Percentiles rank a stretch among this genome's conserved stretches.
These are phyloP conservation scores for Dendrobium officinale DNA, from an alignment of 106 monocot species.

Conservation along the genomic window DNA sequence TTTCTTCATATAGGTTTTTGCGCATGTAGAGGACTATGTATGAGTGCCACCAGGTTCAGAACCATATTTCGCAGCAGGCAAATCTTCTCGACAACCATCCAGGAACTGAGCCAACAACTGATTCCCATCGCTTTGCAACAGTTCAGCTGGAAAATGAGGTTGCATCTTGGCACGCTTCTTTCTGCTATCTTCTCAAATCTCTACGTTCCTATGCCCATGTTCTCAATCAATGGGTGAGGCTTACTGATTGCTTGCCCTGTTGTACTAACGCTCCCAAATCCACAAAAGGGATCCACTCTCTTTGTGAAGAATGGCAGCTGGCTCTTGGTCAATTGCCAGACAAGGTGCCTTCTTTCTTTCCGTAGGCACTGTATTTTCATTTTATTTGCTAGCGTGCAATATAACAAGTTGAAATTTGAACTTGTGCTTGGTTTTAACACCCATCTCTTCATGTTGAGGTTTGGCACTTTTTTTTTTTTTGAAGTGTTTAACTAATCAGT, in stretches of 20 bases:
- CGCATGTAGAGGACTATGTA: constrained; percentile 92
- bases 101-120: constrained; percentile 62
- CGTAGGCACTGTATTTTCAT: neutral
- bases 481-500: neutral
- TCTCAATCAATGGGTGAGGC: constrained; percentile 76
- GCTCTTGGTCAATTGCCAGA: constrained; percentile 58
- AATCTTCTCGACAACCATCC: constrained; percentile 48
- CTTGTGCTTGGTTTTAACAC: neutral
- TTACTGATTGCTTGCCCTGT: constrained; percentile 75
- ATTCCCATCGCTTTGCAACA: constrained; percentile 53
- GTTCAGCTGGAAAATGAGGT: constrained; percentile 76
- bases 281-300: constrained; percentile 38
- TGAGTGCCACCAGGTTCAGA: constrained; percentile 87
- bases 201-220: constrained; percentile 57
- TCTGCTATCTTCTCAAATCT: constrained; percentile 50
- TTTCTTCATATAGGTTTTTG: constrained; percentile 32
- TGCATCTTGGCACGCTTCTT: constrained; percentile 55
- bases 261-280: constrained; percentile 15
- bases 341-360: constrained; percentile 40
- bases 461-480: neutral
- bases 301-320: constrained; percentile 60
- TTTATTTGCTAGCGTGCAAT: neutral
- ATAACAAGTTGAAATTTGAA: neutral
- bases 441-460: too few relatives aligned
- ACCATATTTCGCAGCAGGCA: constrained; percentile 68